Conservation (phyloP, 345 rosid genomes). For the Linum lewisii region DNA sequence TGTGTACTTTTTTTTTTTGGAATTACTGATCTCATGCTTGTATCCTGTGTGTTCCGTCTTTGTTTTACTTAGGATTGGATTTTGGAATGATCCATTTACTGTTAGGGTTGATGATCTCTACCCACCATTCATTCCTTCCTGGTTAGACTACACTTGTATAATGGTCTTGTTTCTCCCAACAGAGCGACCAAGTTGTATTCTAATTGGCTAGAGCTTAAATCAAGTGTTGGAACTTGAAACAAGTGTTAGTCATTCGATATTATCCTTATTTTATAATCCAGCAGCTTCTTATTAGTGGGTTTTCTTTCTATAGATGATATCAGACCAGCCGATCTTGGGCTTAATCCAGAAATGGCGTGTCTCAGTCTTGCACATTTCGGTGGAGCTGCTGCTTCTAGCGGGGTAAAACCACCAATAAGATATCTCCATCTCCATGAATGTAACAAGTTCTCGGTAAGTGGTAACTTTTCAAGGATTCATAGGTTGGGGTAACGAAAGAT, state of each 20-base stretch:
- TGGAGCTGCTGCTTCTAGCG: background rate
- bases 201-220: too few relatives aligned
- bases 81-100: too few relatives aligned
- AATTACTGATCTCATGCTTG: too few relatives aligned
- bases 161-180: too few relatives aligned
- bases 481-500: background rate
- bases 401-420: slow-evolving; percentile 33
- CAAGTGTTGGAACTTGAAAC: background rate
- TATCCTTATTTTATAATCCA: background rate
- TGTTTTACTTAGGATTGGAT: too few relatives aligned
- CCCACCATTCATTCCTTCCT: too few relatives aligned
- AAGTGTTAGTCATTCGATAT: background rate
- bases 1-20: too few relatives aligned
- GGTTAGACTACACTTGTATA: too few relatives aligned
- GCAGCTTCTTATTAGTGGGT: background rate
- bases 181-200: too few relatives aligned
- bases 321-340: slow-evolving; percentile 49
- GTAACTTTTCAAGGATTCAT: slow-evolving; percentile 1
- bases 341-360: slow-evolving; percentile 39
- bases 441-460: slow-evolving; percentile 59
- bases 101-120: too few relatives aligned
- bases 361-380: slow-evolving; percentile 17
- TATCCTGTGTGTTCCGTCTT: too few relatives aligned
- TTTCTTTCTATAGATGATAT: slow-evolving; percentile 41
- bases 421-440: slow-evolving; percentile 56